Percentiles rank a stretch among this genome's conserved stretches.
Evolutionary conservation across 139 green algal genomes (phyloP).

Genomic region (Ettlia oleoabundans): DNA sequence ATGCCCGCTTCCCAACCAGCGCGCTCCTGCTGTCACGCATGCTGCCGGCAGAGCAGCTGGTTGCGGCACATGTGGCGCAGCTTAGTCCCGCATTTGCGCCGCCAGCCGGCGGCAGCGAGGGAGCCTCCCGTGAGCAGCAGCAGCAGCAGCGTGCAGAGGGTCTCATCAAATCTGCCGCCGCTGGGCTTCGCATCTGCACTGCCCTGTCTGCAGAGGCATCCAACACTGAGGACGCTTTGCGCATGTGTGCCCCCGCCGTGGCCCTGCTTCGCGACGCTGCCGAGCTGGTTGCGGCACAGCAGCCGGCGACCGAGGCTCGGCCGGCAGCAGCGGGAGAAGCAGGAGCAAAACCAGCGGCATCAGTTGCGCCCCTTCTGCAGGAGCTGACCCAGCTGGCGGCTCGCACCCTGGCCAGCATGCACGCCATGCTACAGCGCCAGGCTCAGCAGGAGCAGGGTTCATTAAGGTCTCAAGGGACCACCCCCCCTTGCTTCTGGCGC

Average conservation of each 20-base stretch:
- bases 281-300: not conserved
- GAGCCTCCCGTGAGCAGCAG: not conserved
- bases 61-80: conserved; percentile 3
- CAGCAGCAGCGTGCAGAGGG: not conserved
- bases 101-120: not conserved
- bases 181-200: not conserved
- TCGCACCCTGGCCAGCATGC: conserved; percentile 14
- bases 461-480: not conserved
- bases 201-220: conserved; percentile 2
- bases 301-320: not conserved
- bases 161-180: too few species aligned
- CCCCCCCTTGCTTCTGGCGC: not conserved
- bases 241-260: conserved; percentile 6
- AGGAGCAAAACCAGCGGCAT: not conserved
- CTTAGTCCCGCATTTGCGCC: too few species aligned
- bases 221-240: not conserved
- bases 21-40: conserved; percentile 12
- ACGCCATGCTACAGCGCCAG: conserved; percentile 1
- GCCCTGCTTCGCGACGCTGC: not conserved
- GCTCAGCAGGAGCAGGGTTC: not conserved
- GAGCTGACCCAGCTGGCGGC: conserved; percentile 4
- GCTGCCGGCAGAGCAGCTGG: not conserved
- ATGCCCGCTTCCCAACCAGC: conserved; percentile 12
- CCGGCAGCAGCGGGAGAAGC: not conserved
- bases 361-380: too few species aligned